phyloP scores from a whole-genome alignment of 78 protist species.

The Dictyostelium purpureum region DNA sequence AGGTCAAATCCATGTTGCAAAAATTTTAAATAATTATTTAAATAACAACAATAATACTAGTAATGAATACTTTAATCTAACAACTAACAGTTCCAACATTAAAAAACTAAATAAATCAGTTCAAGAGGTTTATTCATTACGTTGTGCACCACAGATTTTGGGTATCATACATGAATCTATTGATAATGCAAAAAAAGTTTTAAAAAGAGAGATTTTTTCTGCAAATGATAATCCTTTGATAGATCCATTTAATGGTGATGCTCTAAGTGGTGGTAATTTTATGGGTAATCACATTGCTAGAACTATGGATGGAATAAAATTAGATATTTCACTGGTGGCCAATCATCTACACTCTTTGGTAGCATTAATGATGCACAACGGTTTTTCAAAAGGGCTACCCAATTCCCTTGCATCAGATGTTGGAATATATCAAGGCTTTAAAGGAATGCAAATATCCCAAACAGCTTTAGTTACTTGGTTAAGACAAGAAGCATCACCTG shows the following conservation, averaged over 20 bases:
- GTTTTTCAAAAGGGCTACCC: not conserved
- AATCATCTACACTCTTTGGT: constrained; percentile 9
- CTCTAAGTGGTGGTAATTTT: constrained; percentile 15
- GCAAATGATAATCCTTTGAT: constrained; percentile 8
- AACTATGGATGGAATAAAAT: constrained; percentile 10
- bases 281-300: constrained; percentile 27
- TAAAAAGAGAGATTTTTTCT: not conserved
- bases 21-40: not conserved
- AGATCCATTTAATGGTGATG: constrained; percentile 2
- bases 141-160: constrained; percentile 12
- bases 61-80: no score
- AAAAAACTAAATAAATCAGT: not conserved
- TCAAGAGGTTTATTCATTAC: constrained; percentile 6
- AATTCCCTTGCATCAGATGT: not conserved
- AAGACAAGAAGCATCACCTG: not conserved
- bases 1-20: not conserved
- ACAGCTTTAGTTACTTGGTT: not conserved
- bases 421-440: not conserved
- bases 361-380: not conserved
- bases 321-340: not conserved
- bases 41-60: not conserved
- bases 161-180: not conserved
- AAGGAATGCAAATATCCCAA: constrained; percentile 25
- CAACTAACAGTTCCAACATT: not conserved
- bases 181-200: not conserved